Base-by-base conservation (phyloP, 2,329 filamentous ascomycete genomes). In the Magnaporthiopsis rhizophila region DNA sequence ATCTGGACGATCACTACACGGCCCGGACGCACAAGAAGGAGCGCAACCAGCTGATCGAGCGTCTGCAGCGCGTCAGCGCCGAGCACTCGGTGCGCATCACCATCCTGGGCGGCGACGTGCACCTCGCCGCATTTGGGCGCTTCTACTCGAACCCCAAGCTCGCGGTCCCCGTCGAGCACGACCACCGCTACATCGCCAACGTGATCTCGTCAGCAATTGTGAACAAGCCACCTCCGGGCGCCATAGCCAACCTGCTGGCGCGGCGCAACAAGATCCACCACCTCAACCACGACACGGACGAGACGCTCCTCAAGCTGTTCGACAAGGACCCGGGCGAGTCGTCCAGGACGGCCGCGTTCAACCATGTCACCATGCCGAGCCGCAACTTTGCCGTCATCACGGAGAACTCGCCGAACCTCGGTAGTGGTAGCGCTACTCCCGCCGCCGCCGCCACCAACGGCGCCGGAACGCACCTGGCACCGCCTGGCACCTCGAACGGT, bases 1-100 rank as follows among this genome's bases (percentile, higher is more conserved):
- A 96, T 69, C 81, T 97, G 26, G 94, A 98, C 74, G 95, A 99
- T 74, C 95, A 99, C 73, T 97, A 97, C 80, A 97, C 94, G 1
- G 91, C 93, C 7, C 87, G 87, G 67, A 92, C 92, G 62, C 94
- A 98, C 81, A 98, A 97, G 77, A 84, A 86, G 66, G 94, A 98
- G 80, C 90, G 94, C 59, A 88, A 87, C 65, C 81, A 86, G 56
- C 81, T 98, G 58, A 82, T 99, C 57, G 85, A 92, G 70, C 86
- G 90, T 68, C 81, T 99, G 56, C 95, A 99, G 76, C 84, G 87
- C 56, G 82, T 98, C 60, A 90, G 93, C 38, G 88, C 90, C 3
- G 89, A 93, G 69, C 95, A 92, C 73, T 96, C 92, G 2, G 86
- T 96, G 24, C 90, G 95, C 63, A 84, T 97, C 64, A 98, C 92